Percentiles rank a stretch among this genome's conserved stretches.
These are phyloP conservation scores for Puccinia novopanici DNA, from an alignment of 1,284 basidiomycete genomes.

Conservation along the genomic window DNA sequence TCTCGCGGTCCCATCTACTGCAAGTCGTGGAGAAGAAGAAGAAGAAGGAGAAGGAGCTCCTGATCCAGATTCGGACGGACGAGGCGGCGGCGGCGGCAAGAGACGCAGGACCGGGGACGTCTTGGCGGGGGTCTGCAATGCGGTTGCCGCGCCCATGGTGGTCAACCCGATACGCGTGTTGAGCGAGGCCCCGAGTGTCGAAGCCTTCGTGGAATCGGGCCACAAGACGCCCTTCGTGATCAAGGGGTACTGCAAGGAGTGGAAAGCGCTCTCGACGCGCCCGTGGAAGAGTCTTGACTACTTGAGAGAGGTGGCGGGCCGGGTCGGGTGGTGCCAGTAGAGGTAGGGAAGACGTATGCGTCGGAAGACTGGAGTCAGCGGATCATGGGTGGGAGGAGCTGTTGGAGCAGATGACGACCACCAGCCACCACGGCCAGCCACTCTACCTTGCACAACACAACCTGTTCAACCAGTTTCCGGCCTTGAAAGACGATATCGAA, in stretches of 20 bases:
- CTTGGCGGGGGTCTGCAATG: no score
- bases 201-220: conserved; percentile 63
- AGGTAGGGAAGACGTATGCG: conserved; percentile 83
- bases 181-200: conserved; percentile 65
- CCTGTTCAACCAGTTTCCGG: conserved; percentile 80
- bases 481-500: conserved; percentile 71
- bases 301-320: conserved; percentile 68
- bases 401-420: conserved; percentile 59
- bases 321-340: conserved; percentile 83
- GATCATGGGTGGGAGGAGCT: conserved; percentile 79
- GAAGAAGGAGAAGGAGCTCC: conserved; percentile 7
- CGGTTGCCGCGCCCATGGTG: neutral
- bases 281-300: conserved; percentile 73
- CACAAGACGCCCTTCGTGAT: conserved; percentile 72
- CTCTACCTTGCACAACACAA: conserved; percentile 91
- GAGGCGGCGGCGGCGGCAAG: no score
- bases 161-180: conserved; percentile 54
- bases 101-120: no score
- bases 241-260: conserved; percentile 64
- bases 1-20: neutral
- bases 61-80: neutral
- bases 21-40: neutral
- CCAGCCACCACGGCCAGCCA: conserved; percentile 56
- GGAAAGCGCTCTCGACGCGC: conserved; percentile 70
- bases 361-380: conserved; percentile 77